Conservation (phyloP, 106 monocot species). For the Amphibolis antarctica region DNA sequence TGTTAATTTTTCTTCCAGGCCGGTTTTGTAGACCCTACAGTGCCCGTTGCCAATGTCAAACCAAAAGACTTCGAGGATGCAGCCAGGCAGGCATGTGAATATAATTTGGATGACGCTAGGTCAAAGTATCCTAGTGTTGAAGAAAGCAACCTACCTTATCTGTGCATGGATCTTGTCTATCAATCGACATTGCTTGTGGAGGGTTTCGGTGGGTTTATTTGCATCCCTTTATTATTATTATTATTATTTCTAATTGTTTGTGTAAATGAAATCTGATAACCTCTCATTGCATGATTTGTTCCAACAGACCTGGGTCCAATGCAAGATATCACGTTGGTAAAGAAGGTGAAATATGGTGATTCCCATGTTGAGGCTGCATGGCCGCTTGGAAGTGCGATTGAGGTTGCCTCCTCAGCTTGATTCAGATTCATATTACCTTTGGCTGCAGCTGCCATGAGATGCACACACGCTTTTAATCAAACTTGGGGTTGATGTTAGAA, state of each 20-base stretch:
- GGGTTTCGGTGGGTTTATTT: constrained; percentile 28
- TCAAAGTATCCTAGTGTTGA: constrained; percentile 5
- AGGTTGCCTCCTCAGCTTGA: constrained; percentile 53
- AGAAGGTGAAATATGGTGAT: constrained; percentile 61
- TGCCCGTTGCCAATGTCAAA: constrained; percentile 15
- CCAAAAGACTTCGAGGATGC: constrained; percentile 17
- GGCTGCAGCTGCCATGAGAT: too few relatives aligned
- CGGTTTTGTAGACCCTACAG: constrained; percentile 19
- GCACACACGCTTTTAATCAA: too few relatives aligned
- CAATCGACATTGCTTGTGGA: constrained; percentile 18
- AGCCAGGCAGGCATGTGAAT: constrained; percentile 16
- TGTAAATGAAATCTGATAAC: too few relatives aligned
- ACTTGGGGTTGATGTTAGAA: too few relatives aligned
- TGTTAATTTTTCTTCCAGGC: constrained; percentile 6
- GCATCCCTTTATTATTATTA: too few relatives aligned
- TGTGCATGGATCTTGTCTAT: constrained; percentile 32
- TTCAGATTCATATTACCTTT: not conserved
- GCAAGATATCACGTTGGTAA: constrained; percentile 87
- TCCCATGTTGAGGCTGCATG: constrained; percentile 81
- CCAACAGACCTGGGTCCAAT: constrained; percentile 41
- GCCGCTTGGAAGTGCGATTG: constrained; percentile 96
- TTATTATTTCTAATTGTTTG: too few relatives aligned
- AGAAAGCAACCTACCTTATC: constrained; percentile 13
- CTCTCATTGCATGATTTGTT: not conserved
- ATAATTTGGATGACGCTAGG: constrained; percentile 9